Evolutionary conservation across 106 monocot genomes (phyloP), one percentile per base, ranked within the genome.

Genomic region (Xerophyta viscosa): DNA sequence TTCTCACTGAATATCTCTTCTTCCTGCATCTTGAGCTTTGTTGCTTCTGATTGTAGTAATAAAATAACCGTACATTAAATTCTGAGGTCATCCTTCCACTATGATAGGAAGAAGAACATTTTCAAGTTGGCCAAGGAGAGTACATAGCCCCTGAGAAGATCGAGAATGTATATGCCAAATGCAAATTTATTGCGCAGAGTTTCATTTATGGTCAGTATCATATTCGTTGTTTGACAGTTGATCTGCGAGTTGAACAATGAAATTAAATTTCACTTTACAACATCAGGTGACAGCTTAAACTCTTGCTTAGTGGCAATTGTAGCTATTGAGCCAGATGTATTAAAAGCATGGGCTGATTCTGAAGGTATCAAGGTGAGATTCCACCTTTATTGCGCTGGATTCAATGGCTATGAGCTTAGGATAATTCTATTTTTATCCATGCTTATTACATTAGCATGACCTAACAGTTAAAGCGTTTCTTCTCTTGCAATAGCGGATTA

Each of bases 81-180:
- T 44, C 43, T 44, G n/a, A 44, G 8, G 3, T 17, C 3, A 44
- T 9, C 46, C 6, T 25, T 57, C 23, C 9, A 48, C 0, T 19
- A 39, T 59, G 28, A 61, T 48, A 98, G 98, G 82, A 98, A 98
- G 71, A 98, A 98, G 73, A 98, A 98, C 51, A 98, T 98, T 48
- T 98, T 98, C 63, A 98, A 98, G 73, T 60, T 98, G 65, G 86
- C 31, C 89, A 98, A 61, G 98, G 98, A 10, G 98, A 98, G 66
- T 98, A 98, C 57, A 86, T 90, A 31, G 98, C 98, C 28, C 98
- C 98, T 37, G 98, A 98, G 71, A 98, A 98, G 74, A 86, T 98
- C 52, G 98, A 98, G 63, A 98, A 90, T 61, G 86, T 90, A 8
- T 98, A 98, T 74, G 86, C 82, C 9, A 98, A 98, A 66, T 98